Evolutionary conservation across 495 filamentous ascomycete genomes (phyloP), one percentile per base, ranked within the genome.

Genomic region (Aspergillus funiculosus): DNA sequence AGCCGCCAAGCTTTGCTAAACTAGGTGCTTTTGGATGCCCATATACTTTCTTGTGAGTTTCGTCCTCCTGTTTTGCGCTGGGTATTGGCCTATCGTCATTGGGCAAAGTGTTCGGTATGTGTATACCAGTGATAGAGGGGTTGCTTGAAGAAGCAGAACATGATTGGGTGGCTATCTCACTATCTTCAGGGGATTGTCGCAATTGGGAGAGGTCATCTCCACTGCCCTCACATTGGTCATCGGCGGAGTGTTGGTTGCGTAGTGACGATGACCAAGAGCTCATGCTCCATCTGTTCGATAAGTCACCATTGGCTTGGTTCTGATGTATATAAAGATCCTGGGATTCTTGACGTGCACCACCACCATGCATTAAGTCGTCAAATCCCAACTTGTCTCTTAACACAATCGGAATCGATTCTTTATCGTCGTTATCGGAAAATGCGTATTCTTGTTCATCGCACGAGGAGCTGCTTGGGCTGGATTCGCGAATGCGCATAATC

Each of bases 371-470:
- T 18, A 60, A 53, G 26, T 58, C 63, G 19, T 70, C 61, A 28
- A 67, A 59, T 11, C 69, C 66, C 17, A 71, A 55, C 3, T 71
- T 64, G 26, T 71, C 66, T 25, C 67, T 63, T 37, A 80, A 62
- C 76, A 83, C 78, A 29, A 82, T 81, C 21, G 75, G 72, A 22
- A 83, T 79, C 1, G 80, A 81, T 48, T 76, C 78, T 49, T 71
- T 67, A 34, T 79, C 75, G 28, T 78, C 73, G 25, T 48, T 63
- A 13, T 73, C 74, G 1, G 71, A 76, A 21, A 78, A 72, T 31
- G 72, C 73, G 46, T 67, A 64, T 27, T 80, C 76, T 5, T 69
- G 63, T 47, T 72, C 68, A 11, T 75, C 73, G 22, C 69, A 75
- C n/a, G 70, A 71, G 14, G 68, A 63, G 39, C 55, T 65, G 46